These are phyloP conservation scores for Byssoonygena ceratinophila DNA, from an alignment of 2,329 filamentous ascomycete genomes.

Conservation along the genomic window DNA sequence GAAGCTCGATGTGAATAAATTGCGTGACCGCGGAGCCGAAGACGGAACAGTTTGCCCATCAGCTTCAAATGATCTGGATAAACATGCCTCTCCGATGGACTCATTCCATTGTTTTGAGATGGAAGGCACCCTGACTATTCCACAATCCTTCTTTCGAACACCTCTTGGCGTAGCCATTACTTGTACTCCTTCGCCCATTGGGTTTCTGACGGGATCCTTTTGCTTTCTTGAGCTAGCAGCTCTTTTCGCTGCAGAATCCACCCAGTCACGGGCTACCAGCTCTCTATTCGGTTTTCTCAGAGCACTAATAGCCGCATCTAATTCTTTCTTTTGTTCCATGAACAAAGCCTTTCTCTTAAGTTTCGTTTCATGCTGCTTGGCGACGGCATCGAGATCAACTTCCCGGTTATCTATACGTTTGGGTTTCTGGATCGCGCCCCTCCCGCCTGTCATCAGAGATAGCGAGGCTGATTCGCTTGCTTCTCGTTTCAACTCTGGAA, in stretches of 20 bases:
- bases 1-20: conserved; percentile 21
- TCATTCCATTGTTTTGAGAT: conserved; percentile 22
- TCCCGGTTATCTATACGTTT: conserved; percentile 39
- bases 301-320: conserved; percentile 39
- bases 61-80: conserved; percentile 22
- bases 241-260: conserved; percentile 33
- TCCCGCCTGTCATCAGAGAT: conserved; percentile 23
- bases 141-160: conserved; percentile 15
- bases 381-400: conserved; percentile 38
- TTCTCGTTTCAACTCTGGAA: conserved; percentile 33
- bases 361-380: conserved; percentile 38
- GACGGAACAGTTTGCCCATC: conserved; percentile 27
- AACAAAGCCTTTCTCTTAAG: conserved; percentile 37
- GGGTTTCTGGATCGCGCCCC: conserved; percentile 37
- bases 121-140: conserved; percentile 20
- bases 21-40: conserved; percentile 24
- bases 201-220: conserved; percentile 35
- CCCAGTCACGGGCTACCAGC: conserved; percentile 37
- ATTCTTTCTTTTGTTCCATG: conserved; percentile 39
- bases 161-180: conserved; percentile 37
- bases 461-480: conserved; percentile 33
- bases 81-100: conserved; percentile 23
- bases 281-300: conserved; percentile 40
- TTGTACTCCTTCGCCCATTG: conserved; percentile 36
- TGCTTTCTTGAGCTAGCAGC: conserved; percentile 27